These are phyloP conservation scores for Cynara cardunculus DNA, from an alignment of 129 eudicot species.

Conservation along the genomic window DNA sequence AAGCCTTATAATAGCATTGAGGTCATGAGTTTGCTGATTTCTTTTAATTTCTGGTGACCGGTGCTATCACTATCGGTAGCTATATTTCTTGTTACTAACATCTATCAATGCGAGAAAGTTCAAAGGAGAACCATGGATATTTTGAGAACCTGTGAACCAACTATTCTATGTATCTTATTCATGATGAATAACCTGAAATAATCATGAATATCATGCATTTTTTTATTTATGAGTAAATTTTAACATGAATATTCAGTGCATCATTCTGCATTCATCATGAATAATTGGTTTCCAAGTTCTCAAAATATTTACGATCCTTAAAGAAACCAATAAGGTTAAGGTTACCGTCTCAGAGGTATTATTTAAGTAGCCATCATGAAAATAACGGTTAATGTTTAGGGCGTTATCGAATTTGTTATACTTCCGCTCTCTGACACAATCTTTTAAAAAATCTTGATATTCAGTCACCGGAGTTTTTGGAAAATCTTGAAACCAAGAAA, in stretches of 20 bases:
- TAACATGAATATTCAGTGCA: background rate
- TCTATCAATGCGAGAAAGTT: background rate
- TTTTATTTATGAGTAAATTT: background rate
- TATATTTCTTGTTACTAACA: background rate
- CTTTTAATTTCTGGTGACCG: background rate
- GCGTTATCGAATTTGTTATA: conserved; percentile 1
- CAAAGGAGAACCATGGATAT: background rate
- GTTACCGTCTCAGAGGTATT: too few relatives aligned
- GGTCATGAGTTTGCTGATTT: background rate
- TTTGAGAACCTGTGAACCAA: background rate
- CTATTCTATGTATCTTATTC: background rate
- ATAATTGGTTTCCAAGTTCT: too few relatives aligned
- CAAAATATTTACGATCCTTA: too few relatives aligned
- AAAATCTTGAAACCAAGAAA: conserved; percentile 67
- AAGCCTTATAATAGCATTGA: background rate
- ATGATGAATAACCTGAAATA: background rate
- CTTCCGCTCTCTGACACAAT: conserved; percentile 5
- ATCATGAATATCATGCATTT: background rate
- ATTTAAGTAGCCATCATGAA: background rate
- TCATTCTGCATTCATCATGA: background rate
- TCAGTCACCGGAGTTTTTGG: conserved; percentile 72
- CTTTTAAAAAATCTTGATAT: background rate
- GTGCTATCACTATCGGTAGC: background rate
- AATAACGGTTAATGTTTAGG: background rate
- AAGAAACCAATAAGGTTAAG: too few relatives aligned